phyloP scores from a whole-genome alignment of 345 rosid genomes.

The Bretschneidera sinensis region DNA sequence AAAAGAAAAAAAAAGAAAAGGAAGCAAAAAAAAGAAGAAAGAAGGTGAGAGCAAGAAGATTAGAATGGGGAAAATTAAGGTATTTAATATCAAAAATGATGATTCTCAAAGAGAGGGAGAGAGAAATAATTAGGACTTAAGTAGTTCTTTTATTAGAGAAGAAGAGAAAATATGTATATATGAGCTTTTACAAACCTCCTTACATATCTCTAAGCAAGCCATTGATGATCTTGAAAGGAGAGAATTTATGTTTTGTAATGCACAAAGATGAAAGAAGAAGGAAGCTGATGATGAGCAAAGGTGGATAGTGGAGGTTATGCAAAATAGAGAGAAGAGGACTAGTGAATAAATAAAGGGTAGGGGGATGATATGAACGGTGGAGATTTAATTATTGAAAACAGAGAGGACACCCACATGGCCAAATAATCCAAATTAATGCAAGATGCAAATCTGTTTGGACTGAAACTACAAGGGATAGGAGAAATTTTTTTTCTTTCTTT shows the following conservation, averaged over 20 bases:
- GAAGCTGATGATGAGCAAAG: conserved; percentile 16
- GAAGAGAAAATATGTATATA: too few relatives aligned
- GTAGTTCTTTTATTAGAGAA: too few relatives aligned
- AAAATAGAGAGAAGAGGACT: conserved; percentile 11
- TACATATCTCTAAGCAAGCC: conserved; percentile 52
- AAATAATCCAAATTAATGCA: conserved; percentile 16
- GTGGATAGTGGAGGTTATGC: conserved; percentile 19
- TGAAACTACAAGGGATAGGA: too few relatives aligned
- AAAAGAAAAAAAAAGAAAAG: too few relatives aligned
- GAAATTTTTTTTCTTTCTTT: too few relatives aligned
- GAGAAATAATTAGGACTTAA: too few relatives aligned
- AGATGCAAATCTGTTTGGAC: background rate
- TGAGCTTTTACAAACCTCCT: too few relatives aligned
- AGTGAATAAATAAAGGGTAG: conserved; percentile 45
- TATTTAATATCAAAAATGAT: too few relatives aligned
- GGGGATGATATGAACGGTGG: conserved; percentile 39
- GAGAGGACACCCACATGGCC: conserved; percentile 31
- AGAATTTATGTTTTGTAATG: background rate
- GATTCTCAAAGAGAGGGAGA: too few relatives aligned
- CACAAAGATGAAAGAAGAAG: conserved; percentile 20
- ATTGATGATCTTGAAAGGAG: conserved; percentile 12
- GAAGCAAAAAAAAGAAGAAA: too few relatives aligned
- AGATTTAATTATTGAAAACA: conserved; percentile 25
- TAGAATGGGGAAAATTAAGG: too few relatives aligned
- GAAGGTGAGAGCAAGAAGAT: too few relatives aligned